These are phyloP conservation scores for Vaccinium corymbosum DNA, from an alignment of 148 eudicot genomes.

Conservation along the genomic window DNA sequence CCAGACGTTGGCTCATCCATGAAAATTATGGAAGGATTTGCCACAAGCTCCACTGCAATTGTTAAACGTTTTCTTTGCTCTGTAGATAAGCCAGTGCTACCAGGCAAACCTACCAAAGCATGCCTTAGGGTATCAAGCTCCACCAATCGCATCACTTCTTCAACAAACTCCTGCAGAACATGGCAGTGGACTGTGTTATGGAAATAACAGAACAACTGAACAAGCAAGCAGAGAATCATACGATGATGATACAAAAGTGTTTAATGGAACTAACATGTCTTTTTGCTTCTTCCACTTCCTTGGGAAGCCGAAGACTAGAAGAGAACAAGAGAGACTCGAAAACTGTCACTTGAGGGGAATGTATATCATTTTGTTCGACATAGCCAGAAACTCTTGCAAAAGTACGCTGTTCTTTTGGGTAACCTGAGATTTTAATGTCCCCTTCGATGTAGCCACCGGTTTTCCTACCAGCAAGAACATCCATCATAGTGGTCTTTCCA, in stretches of 20 bases:
- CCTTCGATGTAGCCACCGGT: slow-evolving; percentile 93
- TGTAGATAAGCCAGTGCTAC: slow-evolving; percentile 72
- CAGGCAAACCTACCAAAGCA: slow-evolving; percentile 85
- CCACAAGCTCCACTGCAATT: slow-evolving; percentile 93
- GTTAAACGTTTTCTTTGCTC: slow-evolving; percentile 89
- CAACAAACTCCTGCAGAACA: slow-evolving; percentile 69
- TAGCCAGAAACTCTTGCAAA: slow-evolving; percentile 89
- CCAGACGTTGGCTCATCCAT: slow-evolving; percentile 99
- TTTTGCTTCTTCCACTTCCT: slow-evolving; percentile 44
- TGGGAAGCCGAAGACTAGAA: slow-evolving; percentile 71
- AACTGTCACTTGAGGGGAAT: slow-evolving; percentile 93
- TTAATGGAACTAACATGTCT: slow-evolving; percentile 43
- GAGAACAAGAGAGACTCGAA: slow-evolving; percentile 78
- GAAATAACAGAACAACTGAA: slow-evolving; percentile 5
- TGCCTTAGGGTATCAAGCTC: slow-evolving; percentile 61
- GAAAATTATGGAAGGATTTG: slow-evolving; percentile 90
- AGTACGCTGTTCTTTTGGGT: slow-evolving; percentile 67
- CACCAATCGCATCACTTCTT: slow-evolving; percentile 73
- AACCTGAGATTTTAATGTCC: slow-evolving; percentile 78
- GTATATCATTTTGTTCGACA: slow-evolving; percentile 87
- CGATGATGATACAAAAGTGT: not conserved
- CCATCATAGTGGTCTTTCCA: slow-evolving; percentile 96
- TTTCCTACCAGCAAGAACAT: slow-evolving; percentile 92
- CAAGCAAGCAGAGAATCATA: not conserved
- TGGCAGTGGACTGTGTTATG: slow-evolving; percentile 10